phyloP scores from a whole-genome alignment of 805 yeast species.

The Yarrowia sp. region DNA sequence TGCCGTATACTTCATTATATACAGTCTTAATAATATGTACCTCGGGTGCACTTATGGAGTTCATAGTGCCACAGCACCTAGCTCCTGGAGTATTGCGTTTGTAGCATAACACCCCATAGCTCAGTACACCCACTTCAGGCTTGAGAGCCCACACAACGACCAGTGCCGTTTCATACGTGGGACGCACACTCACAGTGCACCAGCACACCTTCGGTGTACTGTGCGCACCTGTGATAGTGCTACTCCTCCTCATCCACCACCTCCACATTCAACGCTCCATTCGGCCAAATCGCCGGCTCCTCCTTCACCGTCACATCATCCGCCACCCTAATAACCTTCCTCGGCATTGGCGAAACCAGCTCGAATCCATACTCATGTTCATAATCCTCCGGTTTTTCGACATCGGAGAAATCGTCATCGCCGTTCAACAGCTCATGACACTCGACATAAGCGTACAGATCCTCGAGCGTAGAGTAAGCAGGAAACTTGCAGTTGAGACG shows the following conservation, averaged over 20 bases:
- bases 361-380: conserved; percentile 50
- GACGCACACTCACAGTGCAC: neutral
- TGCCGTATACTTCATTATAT: conserved; percentile 6
- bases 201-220: neutral
- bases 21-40: conserved; percentile 1
- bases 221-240: too few relatives aligned
- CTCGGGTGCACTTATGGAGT: too few relatives aligned
- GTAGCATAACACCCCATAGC: too few relatives aligned
- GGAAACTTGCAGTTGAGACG: conserved; percentile 54
- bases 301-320: conserved; percentile 42
- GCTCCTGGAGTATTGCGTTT: too few relatives aligned
- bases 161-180: too few relatives aligned
- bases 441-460: conserved; percentile 71
- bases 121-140: too few relatives aligned
- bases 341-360: conserved; percentile 57
- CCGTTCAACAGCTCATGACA: conserved; percentile 39
- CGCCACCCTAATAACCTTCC: conserved; percentile 45
- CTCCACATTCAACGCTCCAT: conserved; percentile 61
- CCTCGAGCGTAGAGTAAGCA: conserved; percentile 51
- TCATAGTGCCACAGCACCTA: too few relatives aligned
- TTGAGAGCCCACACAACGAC: too few relatives aligned
- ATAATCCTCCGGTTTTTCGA: conserved; percentile 44
- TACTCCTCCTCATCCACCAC: conserved; percentile 22
- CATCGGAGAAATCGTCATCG: conserved; percentile 31
- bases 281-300: conserved; percentile 55